Base-by-base conservation (phyloP, 228 moss, liverwort and hornwort species). In the Sphagnum fallax region DNA sequence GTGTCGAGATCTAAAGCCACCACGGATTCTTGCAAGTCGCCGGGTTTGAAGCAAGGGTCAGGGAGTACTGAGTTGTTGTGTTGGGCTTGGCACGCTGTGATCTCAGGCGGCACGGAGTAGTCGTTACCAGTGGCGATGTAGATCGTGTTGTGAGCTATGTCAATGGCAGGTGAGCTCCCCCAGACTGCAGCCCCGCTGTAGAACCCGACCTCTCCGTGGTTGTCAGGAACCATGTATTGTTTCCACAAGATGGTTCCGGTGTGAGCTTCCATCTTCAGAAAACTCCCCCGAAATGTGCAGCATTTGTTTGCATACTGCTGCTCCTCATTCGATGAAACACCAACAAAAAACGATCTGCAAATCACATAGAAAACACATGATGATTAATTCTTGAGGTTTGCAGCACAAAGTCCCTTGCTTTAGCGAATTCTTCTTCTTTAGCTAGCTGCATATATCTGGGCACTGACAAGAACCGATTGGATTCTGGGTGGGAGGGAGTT, bases 111-210 rank as follows among this genome's bases (percentile, higher is more conserved):
- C 10, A 68, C 74, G 0, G 74, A 62, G 62, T 74, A 74, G 16
- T 65, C 61, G 16, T 74, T 74, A 50, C 74, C 74, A 4, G 74
- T 69, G 18, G 67, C 74, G 47, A 74, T 53, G 47, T 60, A 62
- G 5, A 74, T 60, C 0, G 10, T 10, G 48, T 68, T 62, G 16
- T 68, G 60, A 12, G 0, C 4, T 6, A 18, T 18, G 60, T 74
- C 74, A 14, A 74, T 74, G 61, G 74, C 60, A 4, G 74, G 74
- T 0, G 50, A 61, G 74, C 74, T 74, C 16, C 74, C 74, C 74
- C 74, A 74, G 4, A 74, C 8, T 0, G 74, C 74, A 11, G 52
- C 52, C 5, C 74, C 74, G 6, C 68, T 68, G 61, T 61, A 74
- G 6, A 6, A 18, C 50, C 62, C 74, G 6, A 15, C 15, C 13